phyloP scores from a whole-genome alignment of 2,329 filamentous ascomycete genomes.

The Neopestalotiopsis clavispora region DNA sequence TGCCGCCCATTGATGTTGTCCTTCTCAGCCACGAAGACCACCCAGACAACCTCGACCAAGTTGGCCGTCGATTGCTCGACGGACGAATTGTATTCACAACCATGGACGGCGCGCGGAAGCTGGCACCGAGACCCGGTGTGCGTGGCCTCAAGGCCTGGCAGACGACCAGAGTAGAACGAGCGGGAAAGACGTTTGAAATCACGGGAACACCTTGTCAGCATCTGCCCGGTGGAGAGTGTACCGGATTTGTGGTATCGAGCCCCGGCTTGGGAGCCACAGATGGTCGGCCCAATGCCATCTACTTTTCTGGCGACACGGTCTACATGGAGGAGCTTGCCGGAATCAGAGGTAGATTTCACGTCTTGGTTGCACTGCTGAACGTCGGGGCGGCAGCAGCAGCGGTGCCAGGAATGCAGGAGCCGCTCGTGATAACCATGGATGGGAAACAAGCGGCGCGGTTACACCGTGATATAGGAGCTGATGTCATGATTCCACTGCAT shows the following conservation, averaged over 20 bases:
- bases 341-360: constrained; percentile 41
- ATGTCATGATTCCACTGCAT: constrained; percentile 51
- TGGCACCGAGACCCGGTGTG: constrained; percentile 47
- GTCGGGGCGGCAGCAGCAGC: constrained; percentile 39
- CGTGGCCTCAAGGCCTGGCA: constrained; percentile 45
- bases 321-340: constrained; percentile 45
- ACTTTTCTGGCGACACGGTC: constrained; percentile 54
- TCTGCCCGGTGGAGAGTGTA: constrained; percentile 40
- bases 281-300: constrained; percentile 49
- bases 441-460: constrained; percentile 45
- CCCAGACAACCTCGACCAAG: constrained; percentile 51
- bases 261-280: constrained; percentile 41
- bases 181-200: constrained; percentile 40
- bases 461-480: constrained; percentile 43
- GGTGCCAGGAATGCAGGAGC: constrained; percentile 27
- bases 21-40: constrained; percentile 57
- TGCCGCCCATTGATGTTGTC: constrained; percentile 53
- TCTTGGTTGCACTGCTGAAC: constrained; percentile 46
- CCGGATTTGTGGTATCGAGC: constrained; percentile 47
- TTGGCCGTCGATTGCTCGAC: constrained; percentile 49
- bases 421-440: constrained; percentile 48
- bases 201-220: constrained; percentile 50
- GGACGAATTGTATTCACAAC: constrained; percentile 42
- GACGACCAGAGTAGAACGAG: constrained; percentile 31
- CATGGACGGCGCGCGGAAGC: constrained; percentile 42